A percentile compares a stretch with the other conserved stretches of the same genome.
These are phyloP conservation scores for Coemansia brasiliensis DNA, from an alignment of 192 early-diverging fungal species.

Conservation along the genomic window DNA sequence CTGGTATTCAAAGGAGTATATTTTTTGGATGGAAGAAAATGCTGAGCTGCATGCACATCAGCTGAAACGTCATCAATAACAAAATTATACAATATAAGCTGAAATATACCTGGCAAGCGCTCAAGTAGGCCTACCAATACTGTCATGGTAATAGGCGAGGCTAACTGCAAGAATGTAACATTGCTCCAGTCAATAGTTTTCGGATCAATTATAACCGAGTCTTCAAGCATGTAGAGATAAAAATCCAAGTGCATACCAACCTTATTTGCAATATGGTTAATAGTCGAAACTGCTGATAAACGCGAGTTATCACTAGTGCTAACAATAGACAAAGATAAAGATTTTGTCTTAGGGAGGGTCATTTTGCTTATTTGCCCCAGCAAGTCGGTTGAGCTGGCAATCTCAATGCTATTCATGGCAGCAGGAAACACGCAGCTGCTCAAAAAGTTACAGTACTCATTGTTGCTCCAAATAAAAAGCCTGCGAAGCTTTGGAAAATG, in stretches of 20 bases:
- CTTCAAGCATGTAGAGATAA: not conserved
- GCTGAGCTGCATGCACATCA: not conserved
- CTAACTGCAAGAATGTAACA: constrained; percentile 7
- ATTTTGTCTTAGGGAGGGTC: not conserved
- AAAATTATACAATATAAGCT: constrained; percentile 6
- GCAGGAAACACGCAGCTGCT: constrained; percentile 1
- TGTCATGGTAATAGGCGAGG: not conserved
- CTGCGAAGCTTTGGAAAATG: constrained; percentile 7
- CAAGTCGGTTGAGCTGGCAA: constrained; percentile 6
- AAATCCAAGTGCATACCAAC: not conserved
- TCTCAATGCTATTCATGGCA: constrained; percentile 3
- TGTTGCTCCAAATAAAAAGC: constrained; percentile 4
- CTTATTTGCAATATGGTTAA: constrained; percentile 9
- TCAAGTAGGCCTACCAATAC: not conserved
- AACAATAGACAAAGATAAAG: not conserved
- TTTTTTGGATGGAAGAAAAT: not conserved
- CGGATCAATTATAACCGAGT: constrained; percentile 5
- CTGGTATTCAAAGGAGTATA: constrained; percentile 3
- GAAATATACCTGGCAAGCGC: not conserved
- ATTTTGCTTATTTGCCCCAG: not conserved
- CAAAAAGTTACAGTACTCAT: not conserved
- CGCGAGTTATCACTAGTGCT: not conserved
- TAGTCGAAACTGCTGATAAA: not conserved
- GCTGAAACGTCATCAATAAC: not conserved
- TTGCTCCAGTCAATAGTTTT: not conserved